Evolutionary conservation across 1,284 basidiomycete genomes (phyloP), one percentile per base, ranked within the genome.

Genomic region (Kwoniella shivajii): DNA sequence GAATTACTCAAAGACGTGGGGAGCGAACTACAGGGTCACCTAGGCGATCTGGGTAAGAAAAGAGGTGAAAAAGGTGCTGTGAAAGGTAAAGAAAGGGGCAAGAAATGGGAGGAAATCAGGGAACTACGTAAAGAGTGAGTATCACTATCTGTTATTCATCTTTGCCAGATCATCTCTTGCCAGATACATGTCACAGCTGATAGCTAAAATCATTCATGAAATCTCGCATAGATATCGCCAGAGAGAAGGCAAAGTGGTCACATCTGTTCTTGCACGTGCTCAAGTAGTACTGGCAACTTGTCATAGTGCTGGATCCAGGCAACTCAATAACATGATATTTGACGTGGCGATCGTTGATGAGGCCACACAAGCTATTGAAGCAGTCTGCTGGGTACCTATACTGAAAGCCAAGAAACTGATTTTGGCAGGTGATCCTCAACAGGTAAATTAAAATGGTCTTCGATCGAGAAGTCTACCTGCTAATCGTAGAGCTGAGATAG

Each of bases 301-400:
- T 64, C 94, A 98, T 78, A 89, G 90, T 4, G 85, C 92, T 2
- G 93, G 93, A 0, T 86, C 88, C 4, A 79, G 87, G 30, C 90
- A 92, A 65, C 78, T 95, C 9, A 83, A 84, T 37, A 85, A 87
- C 58, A 82, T 87, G 59, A 75, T 82, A 2, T 99, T 97, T 67
- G 95, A 98, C 72, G 87, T 92, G 0, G 86, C 93, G 7, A 88
- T 98, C 39, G 92, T 99, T 38, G 95, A 98, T 66, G 95, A 98
- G 78, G 92, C 92, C 0, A 97, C 94, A 0, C 95, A 98, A 75
- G 94, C 92, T 2, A 75, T 96, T n/a, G 94, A 98, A 78, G 89
- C 92, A 7, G 90, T 92, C 3, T 97, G 94, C 76, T 97, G 95
- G 93, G 86, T 97, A 30, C 93, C 95, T 0, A 89, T 97, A 49